Evolutionary conservation across 2,329 filamentous ascomycete genomes (phyloP).

Genomic region (Cytospora paraplurivora): DNA sequence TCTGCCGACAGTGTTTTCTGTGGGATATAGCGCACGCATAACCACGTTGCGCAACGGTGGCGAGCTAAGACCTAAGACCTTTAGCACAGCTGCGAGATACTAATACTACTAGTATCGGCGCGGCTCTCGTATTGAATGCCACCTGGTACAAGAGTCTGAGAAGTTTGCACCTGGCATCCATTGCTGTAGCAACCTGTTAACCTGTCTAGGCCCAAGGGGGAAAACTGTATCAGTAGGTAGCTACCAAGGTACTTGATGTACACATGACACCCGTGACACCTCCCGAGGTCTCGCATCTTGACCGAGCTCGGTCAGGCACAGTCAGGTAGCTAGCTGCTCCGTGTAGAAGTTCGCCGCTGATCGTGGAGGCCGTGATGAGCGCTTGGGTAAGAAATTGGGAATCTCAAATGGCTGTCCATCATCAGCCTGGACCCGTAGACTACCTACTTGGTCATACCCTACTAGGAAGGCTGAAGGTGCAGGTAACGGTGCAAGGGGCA

Average conservation of each 20-base stretch:
- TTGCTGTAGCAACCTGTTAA: not conserved
- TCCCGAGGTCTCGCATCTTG: not conserved
- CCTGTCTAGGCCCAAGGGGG: too few relatives aligned
- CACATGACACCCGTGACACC: too few relatives aligned
- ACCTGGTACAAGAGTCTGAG: not conserved
- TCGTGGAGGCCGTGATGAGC: not conserved
- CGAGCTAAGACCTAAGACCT: too few relatives aligned
- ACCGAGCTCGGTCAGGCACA: not conserved
- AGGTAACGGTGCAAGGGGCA: slow-evolving; percentile 17
- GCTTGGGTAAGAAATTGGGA: not conserved
- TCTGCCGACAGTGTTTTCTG: slow-evolving; percentile 10
- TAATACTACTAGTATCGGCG: too few relatives aligned
- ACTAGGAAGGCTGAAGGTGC: slow-evolving; percentile 2
- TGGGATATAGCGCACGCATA: not conserved
- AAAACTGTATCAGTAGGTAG: not conserved
- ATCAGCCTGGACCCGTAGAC: slow-evolving; percentile 1
- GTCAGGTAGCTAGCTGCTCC: not conserved
- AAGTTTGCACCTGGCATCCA: not conserved
- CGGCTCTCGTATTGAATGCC: not conserved
- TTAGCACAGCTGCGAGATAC: too few relatives aligned
- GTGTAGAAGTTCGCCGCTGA: not conserved
- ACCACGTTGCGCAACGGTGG: slow-evolving; percentile 6
- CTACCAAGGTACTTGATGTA: not conserved
- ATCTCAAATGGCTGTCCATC: not conserved
- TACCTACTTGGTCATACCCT: slow-evolving; percentile 9